Conservation (phyloP, 192 early-diverging fungal genomes). For the Kickxella alabastrina region DNA sequence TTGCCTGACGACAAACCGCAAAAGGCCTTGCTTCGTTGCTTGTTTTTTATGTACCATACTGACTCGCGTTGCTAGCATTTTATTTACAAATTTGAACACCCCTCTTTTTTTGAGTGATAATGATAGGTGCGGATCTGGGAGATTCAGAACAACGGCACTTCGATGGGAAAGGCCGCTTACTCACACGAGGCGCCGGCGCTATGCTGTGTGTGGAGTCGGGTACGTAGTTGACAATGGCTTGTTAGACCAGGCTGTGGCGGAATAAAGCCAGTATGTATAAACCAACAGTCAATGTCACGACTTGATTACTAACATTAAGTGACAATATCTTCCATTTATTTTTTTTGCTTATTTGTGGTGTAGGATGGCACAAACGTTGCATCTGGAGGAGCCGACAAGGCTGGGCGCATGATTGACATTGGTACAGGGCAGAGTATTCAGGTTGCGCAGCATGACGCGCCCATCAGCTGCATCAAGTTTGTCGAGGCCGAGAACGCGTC, state of each 20-base stretch:
- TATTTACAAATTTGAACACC: no score
- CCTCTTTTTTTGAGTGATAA: no score
- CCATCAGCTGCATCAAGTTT: slow-evolving; percentile 76
- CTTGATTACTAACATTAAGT: no score
- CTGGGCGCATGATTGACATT: slow-evolving; percentile 79
- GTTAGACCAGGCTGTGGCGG: no score
- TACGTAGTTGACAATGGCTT: slow-evolving; percentile 15
- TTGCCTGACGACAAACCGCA: no score
- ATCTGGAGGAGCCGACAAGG: slow-evolving; percentile 89
- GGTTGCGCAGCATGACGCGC: slow-evolving; percentile 86
- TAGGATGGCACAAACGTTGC: slow-evolving; percentile 89
- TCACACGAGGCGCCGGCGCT: slow-evolving; percentile 80
- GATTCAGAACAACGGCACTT: slow-evolving; percentile 69
- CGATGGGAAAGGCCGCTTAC: slow-evolving; percentile 75
- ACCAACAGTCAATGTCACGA: no score
- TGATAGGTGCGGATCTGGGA: slow-evolving; percentile 89
- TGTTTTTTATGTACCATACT: slow-evolving; percentile 1
- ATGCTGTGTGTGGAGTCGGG: slow-evolving; percentile 71
- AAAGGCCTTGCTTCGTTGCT: slow-evolving; percentile 1
- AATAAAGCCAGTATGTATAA: no score
- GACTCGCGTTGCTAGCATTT: no score
- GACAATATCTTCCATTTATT: no score
- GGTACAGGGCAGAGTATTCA: slow-evolving; percentile 74
- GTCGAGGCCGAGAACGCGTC: slow-evolving; percentile 60
- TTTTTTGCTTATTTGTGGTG: not conserved